Evolutionary conservation across 805 yeast genomes (phyloP), one percentile per base, ranked within the genome.

Genomic region (Kodamaea laetipori): DNA sequence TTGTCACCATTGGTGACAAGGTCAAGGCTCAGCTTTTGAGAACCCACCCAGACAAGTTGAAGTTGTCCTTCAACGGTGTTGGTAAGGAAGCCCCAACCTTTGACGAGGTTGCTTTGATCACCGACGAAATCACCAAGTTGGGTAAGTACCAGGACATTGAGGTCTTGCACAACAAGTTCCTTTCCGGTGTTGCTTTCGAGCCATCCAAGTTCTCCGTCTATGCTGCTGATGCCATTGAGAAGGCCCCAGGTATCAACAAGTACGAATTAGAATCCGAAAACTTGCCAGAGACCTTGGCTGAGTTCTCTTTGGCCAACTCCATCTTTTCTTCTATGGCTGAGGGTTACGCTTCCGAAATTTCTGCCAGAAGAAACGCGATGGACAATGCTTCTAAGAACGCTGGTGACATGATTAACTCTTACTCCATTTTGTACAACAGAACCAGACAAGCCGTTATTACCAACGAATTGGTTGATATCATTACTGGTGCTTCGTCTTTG

Each of bases 301-400:
- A 90, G 74, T 89, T 86, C 75, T 78, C 95, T 38, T 78, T 94
- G 58, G 90, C 98, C 54, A 90, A 88, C 81, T 81, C 89, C 61
- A 78, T 92, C 60, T 81, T 85, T 68, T 74, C 90, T 62, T 97
- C 96, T 49, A 80, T 90, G 79, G 92, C 97, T 53, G 97, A 94
- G 69, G 98, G 97, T 72, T 90, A 92, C 73, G 97, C 98, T 50
- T 87, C 98, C 47, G 99, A 92, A 79, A 80, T 90, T 56, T 85
- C 95, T 53, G 97, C 99, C 49, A 90, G 99, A 84, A 90, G 99
- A 83, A 92, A 89, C 69, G 98, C 99, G 58, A 92, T 92, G 99
- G 99, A 92, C 76, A 94, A 94, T 66, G 99, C 99, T 52, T 90
- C 97, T 58, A 92, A 94, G 94, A 92, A 92, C 69, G 99, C 99